Conservation (phyloP, 2,329 filamentous ascomycete genomes). For the Neopestalotiopsis clavispora region DNA sequence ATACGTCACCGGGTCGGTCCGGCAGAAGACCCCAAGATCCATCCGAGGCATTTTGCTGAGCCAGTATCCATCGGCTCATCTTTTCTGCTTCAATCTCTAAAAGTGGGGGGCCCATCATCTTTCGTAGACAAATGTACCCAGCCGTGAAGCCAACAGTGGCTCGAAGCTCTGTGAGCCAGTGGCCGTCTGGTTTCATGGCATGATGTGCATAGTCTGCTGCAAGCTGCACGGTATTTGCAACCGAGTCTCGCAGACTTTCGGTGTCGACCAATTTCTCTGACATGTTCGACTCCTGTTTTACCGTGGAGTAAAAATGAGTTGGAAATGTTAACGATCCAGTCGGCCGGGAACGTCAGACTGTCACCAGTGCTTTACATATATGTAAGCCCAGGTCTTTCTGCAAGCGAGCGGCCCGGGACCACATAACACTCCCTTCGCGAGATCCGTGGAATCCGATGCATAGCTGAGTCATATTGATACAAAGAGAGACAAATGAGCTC, state of each 20-base stretch:
- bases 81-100: neutral
- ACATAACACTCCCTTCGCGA: neutral
- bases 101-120: neutral
- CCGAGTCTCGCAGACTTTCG: neutral
- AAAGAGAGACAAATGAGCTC: neutral
- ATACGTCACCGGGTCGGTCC: constrained; percentile 1
- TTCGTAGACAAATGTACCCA: constrained; percentile 8
- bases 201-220: constrained; percentile 11
- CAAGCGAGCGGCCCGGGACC: neutral
- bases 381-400: neutral
- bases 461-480: neutral
- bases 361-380: neutral
- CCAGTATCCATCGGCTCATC: neutral
- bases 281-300: neutral
- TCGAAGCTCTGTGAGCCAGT: constrained; percentile 9
- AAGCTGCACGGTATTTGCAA: neutral
- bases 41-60: neutral
- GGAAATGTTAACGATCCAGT: neutral
- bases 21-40: constrained; percentile 14
- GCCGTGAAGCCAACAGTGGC: constrained; percentile 12
- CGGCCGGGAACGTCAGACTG: neutral
- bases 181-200: constrained; percentile 9
- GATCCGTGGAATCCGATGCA: neutral
- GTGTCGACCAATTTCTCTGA: neutral
- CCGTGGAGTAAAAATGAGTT: too few relatives aligned